phyloP scores from a whole-genome alignment of 345 rosid genomes.

The Melaleuca quinquenervia region DNA sequence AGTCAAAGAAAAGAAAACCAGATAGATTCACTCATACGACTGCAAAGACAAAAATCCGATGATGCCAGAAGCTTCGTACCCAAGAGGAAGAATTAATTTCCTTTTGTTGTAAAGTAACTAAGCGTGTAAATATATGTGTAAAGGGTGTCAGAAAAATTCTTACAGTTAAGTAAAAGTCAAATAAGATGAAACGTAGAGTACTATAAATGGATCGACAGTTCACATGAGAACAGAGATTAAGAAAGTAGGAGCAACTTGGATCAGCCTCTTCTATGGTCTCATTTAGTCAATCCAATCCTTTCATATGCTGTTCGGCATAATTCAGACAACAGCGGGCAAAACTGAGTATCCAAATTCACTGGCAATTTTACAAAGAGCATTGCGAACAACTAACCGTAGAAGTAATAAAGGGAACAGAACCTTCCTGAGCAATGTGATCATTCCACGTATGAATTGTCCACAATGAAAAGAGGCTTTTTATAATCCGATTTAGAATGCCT shows the following conservation, averaged over 20 bases:
- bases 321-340: not conserved
- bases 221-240: not conserved
- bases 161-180: not conserved
- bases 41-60: not conserved
- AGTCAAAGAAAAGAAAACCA: conserved; percentile 40
- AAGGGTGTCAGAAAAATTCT: not conserved
- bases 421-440: too few species aligned
- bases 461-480: not conserved
- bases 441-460: not conserved
- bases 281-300: not conserved
- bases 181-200: not conserved
- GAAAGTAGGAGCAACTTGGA: not conserved
- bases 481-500: not conserved
- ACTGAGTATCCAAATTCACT: not conserved
- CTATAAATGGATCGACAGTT: not conserved
- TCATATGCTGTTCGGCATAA: not conserved
- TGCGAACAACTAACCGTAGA: not conserved
- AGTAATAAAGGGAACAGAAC: too few species aligned
- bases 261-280: not conserved
- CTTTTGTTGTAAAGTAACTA: not conserved
- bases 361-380: not conserved
- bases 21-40: conserved; percentile 5
- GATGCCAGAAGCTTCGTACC: not conserved
- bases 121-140: not conserved
- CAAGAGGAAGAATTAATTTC: not conserved